A percentile compares a stretch with the other conserved stretches of the same genome.
phyloP scores from a whole-genome alignment of 768 basidiomycete species.

The Russula lepida region DNA sequence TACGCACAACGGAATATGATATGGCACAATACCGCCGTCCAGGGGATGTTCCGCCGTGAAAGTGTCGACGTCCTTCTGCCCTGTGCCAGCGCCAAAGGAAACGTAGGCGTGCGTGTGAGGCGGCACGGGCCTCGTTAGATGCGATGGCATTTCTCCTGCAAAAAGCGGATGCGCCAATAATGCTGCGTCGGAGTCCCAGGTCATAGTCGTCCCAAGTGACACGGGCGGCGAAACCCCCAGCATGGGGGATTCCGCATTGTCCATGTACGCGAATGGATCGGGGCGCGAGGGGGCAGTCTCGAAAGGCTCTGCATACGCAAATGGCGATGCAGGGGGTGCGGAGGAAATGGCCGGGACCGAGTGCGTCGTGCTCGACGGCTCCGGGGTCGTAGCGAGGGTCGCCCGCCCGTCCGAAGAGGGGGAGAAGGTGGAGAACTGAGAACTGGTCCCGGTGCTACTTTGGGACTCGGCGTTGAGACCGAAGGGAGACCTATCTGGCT shows the following conservation, averaged over 20 bases:
- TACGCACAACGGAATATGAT: constrained; percentile 50
- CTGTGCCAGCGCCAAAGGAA: constrained; percentile 79
- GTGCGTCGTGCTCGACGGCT: constrained; percentile 5
- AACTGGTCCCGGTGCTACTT: background rate
- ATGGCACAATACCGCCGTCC: constrained; percentile 58
- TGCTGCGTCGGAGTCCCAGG: constrained; percentile 6
- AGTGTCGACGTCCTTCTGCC: constrained; percentile 76
- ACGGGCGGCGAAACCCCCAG: background rate
- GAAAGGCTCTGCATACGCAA: background rate
- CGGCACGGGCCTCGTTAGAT: constrained; percentile 41
- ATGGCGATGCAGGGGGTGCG: background rate
- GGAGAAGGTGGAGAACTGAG: background rate
- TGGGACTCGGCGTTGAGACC: background rate
- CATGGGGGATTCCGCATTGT: background rate
- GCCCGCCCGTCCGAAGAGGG: constrained; percentile 4
- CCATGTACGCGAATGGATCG: constrained; percentile 26
- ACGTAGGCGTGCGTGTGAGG: constrained; percentile 68
- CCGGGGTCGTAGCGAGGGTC: constrained; percentile 15
- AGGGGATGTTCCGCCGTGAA: constrained; percentile 64
- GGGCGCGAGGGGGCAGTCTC: constrained; percentile 4
- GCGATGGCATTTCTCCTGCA: constrained; percentile 23
- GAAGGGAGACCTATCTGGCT: background rate
- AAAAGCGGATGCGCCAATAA: constrained; percentile 26
- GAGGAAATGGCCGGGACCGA: constrained; percentile 5
- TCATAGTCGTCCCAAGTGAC: background rate